phyloP scores from a whole-genome alignment of 371 early-diverging fungal genomes.

The Parasitella parasitica region DNA sequence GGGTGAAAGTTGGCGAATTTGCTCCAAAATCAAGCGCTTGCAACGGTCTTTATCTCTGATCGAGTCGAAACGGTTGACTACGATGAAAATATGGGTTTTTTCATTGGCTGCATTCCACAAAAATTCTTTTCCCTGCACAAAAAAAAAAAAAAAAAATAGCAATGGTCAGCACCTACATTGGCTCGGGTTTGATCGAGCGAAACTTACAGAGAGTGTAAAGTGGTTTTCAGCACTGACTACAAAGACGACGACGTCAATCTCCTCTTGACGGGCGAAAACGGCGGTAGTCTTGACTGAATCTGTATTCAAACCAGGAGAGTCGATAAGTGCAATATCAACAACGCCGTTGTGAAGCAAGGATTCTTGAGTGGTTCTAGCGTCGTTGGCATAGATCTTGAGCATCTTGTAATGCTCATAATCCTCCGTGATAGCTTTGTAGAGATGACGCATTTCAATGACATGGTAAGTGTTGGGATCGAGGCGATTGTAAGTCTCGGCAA shows the following conservation, averaged over 20 bases:
- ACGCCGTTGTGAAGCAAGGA: slow-evolving; percentile 91
- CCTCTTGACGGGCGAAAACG: slow-evolving; percentile 95
- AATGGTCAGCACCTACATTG: too few species aligned
- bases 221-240: slow-evolving; percentile 98
- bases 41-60: slow-evolving; percentile 94
- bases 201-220: slow-evolving; percentile 88
- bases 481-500: slow-evolving; percentile 67
- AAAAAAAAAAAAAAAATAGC: too few species aligned
- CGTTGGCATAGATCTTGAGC: slow-evolving; percentile 86
- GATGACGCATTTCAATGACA: slow-evolving; percentile 62
- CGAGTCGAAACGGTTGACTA: slow-evolving; percentile 95
- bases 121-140: slow-evolving; percentile 84
- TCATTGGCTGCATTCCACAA: slow-evolving; percentile 94
- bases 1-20: slow-evolving; percentile 92
- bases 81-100: slow-evolving; percentile 97
- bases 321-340: slow-evolving; percentile 94
- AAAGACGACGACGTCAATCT: slow-evolving; percentile 99
- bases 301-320: slow-evolving; percentile 96
- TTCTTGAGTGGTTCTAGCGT: slow-evolving; percentile 62
- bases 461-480: slow-evolving; percentile 71
- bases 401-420: slow-evolving; percentile 73
- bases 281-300: slow-evolving; percentile 96
- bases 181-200: too few species aligned
- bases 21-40: slow-evolving; percentile 87
- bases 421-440: slow-evolving; percentile 61